Percentiles rank a stretch among this genome's conserved stretches.
Conservation (phyloP, 306 rosid genomes). For the Prunus mira region DNA sequence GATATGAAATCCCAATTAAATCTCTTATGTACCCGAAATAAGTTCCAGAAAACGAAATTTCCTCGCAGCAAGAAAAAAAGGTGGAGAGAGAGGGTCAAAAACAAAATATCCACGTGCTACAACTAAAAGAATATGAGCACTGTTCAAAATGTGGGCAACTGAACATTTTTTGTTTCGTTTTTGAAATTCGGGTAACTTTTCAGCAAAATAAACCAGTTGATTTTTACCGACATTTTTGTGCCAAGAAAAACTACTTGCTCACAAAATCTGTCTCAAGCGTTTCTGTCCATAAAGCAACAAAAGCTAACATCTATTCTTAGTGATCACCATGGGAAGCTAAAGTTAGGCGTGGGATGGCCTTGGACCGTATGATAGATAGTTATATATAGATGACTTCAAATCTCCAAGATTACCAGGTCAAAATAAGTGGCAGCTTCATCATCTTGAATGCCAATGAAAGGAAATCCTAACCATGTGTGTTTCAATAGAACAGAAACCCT, state of each 20-base stretch:
- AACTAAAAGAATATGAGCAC: too few relatives aligned
- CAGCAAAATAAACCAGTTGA: too few relatives aligned
- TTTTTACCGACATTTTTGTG: too few relatives aligned
- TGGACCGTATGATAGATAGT: background rate
- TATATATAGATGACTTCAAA: background rate
- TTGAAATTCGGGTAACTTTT: too few relatives aligned
- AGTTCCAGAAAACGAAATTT: background rate
- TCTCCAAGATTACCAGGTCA: background rate
- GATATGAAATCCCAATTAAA: background rate
- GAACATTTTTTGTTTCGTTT: too few relatives aligned
- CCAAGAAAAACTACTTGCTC: too few relatives aligned
- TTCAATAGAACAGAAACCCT: background rate
- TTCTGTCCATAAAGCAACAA: too few relatives aligned
- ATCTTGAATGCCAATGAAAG: background rate
- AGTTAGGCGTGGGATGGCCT: too few relatives aligned
- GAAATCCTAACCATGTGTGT: background rate
- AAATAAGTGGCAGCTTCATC: background rate
- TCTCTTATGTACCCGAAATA: background rate
- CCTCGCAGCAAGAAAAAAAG: background rate
- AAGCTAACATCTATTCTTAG: too few relatives aligned
- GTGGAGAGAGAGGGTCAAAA: background rate
- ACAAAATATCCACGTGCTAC: background rate
- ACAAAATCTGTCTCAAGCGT: too few relatives aligned
- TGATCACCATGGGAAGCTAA: too few relatives aligned
- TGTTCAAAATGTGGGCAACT: too few relatives aligned